A percentile compares a stretch with the other conserved stretches of the same genome.
Evolutionary conservation across 805 yeast species (phyloP).

Genomic region (Nadsonia fulvescens): DNA sequence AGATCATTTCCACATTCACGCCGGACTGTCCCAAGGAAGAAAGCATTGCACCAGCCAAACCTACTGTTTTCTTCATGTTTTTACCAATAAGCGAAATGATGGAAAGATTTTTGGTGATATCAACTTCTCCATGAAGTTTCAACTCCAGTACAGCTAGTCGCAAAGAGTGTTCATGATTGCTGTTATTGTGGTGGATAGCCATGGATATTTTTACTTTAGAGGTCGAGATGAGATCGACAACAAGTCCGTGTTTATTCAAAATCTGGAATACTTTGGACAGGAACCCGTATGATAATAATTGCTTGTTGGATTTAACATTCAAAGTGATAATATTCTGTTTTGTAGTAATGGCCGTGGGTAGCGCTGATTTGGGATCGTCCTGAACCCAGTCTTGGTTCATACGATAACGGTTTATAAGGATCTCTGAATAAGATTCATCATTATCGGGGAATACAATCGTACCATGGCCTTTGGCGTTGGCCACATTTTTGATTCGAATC

Average conservation of each 20-base stretch:
- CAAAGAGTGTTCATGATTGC: no score
- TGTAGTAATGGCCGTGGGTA: conserved; percentile 88
- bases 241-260: conserved; percentile 64
- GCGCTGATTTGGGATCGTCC: no score
- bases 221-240: conserved; percentile 89
- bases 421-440: no score
- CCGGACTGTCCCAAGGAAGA: conserved; percentile 79
- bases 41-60: conserved; percentile 96
- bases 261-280: conserved; percentile 78
- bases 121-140: conserved; percentile 70
- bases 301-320: conserved; percentile 83
- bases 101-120: conserved; percentile 71
- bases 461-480: conserved; percentile 78
- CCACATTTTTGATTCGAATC: conserved; percentile 87
- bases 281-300: conserved; percentile 85
- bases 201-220: conserved; percentile 97
- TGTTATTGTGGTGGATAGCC: conserved; percentile 74
- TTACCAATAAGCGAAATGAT: conserved; percentile 91
- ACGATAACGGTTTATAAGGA: no score
- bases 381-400: no score
- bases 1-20: conserved; percentile 92
- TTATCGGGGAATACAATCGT: conserved; percentile 89
- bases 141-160: conserved; percentile 64
- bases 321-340: conserved; percentile 81
- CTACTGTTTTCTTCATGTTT: conserved; percentile 91